Base-by-base conservation (phyloP, 106 monocot species). In the Narthecium ossifragum region DNA sequence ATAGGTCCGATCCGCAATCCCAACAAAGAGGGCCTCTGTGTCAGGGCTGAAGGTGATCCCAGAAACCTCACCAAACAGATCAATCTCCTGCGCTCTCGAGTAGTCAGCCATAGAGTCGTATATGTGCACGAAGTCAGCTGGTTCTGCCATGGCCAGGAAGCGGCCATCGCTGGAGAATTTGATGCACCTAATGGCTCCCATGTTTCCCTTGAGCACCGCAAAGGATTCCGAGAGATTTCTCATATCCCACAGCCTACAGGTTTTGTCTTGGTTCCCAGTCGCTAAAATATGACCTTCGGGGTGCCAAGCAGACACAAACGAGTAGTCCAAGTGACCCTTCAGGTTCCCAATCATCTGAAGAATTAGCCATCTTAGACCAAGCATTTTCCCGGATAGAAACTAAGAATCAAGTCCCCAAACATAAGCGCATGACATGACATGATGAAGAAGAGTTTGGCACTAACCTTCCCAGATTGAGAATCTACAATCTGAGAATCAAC, bases 231-330 rank as follows among this genome's bases (percentile, higher is more conserved):
- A 77, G 0, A 76, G 57, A 0, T 89, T 88, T 48, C 93, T 85
- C 20, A 89, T 56, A 34, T 93, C 93, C 93, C 88, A 93, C 20
- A 88, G 37, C 50, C 93, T 60, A 74, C 93, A 93, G 3, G 88
- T 88, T 25, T 47, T 85, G 72, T 93, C 93, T 58, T 93, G 88
- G 62, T 72, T 93, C 21, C 85, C 93, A 0, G 93, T 88, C 5
- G 82, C 93, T 48, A 93, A 22, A 52, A 85, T 68, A 31, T 67
- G 46, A 8, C 88, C 76, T 20, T 79, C 70, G 0, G 93, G 93
- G 48, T 93, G 88, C 88, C 93, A 88, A 24, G 82, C 93, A 11
- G 85, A 88, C 23, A 88, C 64, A 40, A 93, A 93, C 1, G 82
- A 85, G 49, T 88, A 93, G 24, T 93, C 93, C 39, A 74, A 24